phyloP scores from a whole-genome alignment of 441 rosid species.

The Pelargonium myrrhifolium region DNA sequence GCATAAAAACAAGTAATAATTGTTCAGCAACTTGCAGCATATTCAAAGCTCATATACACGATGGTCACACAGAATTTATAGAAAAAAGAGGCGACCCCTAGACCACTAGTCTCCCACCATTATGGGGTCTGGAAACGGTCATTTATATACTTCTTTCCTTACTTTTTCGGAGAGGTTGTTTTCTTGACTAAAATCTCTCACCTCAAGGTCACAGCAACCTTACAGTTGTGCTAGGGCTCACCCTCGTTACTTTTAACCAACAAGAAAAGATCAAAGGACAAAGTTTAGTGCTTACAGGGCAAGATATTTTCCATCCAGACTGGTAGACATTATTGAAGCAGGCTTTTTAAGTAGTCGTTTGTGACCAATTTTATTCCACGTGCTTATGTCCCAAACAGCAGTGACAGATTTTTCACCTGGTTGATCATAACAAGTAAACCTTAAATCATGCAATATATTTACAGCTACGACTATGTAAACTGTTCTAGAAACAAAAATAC shows the following conservation, averaged over 20 bases:
- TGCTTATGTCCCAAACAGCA: constrained; percentile 79
- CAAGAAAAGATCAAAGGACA: not conserved
- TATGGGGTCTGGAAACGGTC: too few species aligned
- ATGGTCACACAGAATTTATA: not conserved
- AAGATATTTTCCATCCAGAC: constrained; percentile 90
- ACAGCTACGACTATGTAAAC: not conserved
- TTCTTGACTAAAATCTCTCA: too few species aligned
- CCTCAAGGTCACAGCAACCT: too few species aligned
- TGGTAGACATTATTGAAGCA: constrained; percentile 73
- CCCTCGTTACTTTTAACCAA: not conserved
- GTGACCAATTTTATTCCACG: constrained; percentile 88
- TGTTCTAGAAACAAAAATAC: constrained; percentile 23
- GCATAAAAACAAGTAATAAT: not conserved
- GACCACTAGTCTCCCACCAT: too few species aligned
- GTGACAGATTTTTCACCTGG: constrained; percentile 65
- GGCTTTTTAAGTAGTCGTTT: constrained; percentile 78
- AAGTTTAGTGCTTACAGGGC: constrained; percentile 55
- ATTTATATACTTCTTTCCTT: too few species aligned
- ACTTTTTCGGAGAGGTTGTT: too few species aligned
- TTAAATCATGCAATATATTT: constrained; percentile 10
- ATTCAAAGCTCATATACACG: not conserved
- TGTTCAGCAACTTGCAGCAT: not conserved
- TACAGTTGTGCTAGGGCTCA: too few species aligned
- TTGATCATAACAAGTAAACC: constrained; percentile 18
- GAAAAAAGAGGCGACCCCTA: too few species aligned